Evolutionary conservation across 2,329 filamentous ascomycete species (phyloP).

Genomic region (Cladophialophora immunda): DNA sequence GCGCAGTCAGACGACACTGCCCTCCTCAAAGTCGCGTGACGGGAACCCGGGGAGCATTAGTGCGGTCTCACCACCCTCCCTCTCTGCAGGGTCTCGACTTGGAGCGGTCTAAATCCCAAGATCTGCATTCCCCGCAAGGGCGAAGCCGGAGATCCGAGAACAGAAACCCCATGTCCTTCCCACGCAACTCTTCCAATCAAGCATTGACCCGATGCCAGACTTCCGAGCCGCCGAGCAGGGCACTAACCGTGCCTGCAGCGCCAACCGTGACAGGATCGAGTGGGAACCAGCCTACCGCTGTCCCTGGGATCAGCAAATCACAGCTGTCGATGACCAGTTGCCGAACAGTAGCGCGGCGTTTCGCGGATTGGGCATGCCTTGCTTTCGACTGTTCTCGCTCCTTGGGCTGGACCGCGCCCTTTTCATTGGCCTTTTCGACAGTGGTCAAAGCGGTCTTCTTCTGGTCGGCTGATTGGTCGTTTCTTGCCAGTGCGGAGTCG

Average conservation of each 20-base stretch:
- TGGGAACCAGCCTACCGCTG: conserved; percentile 68
- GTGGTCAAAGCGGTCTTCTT: conserved; percentile 1
- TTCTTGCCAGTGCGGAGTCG: neutral
- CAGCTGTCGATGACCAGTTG: conserved; percentile 65
- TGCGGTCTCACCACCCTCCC: neutral
- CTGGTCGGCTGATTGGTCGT: conserved; percentile 8
- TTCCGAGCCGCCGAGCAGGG: conserved; percentile 62
- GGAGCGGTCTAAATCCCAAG: neutral
- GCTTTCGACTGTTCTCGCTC: neutral
- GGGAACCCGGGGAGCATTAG: neutral
- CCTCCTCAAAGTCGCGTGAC: neutral
- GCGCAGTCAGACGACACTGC: neutral
- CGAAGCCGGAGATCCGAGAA: neutral
- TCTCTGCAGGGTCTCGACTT: neutral
- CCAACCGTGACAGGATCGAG: conserved; percentile 63
- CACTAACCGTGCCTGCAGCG: conserved; percentile 67
- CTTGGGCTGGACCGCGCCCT: neutral
- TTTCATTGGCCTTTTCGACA: neutral
- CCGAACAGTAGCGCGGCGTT: conserved; percentile 43
- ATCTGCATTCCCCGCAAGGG: neutral
- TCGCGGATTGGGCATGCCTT: neutral
- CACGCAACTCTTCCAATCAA: neutral
- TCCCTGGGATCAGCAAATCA: conserved; percentile 70
- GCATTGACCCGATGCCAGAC: conserved; percentile 31
- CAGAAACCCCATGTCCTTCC: neutral